These are phyloP conservation scores for Ampelocalamus luodianensis DNA, from an alignment of 176 grass and related monocot species.

Conservation along the genomic window DNA sequence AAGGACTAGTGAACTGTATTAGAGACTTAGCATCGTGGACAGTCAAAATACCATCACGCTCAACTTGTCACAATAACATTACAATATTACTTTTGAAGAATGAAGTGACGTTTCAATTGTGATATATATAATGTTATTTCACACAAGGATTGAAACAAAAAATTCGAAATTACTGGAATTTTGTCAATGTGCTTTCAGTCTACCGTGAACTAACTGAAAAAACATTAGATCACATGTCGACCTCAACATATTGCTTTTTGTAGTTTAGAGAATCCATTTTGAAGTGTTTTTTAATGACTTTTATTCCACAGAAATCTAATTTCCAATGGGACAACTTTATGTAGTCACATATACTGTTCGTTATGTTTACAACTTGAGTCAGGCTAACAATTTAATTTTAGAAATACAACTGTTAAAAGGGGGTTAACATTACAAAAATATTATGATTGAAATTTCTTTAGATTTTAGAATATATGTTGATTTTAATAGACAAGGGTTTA, in stretches of 20 bases:
- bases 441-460: neutral
- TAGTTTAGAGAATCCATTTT: neutral
- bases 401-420: neutral
- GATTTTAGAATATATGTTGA: neutral
- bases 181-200: too few relatives aligned
- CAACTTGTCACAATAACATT: neutral
- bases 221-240: neutral
- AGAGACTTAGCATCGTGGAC: neutral
- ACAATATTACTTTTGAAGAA: too few relatives aligned
- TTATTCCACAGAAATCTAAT: neutral
- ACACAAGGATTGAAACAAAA: neutral
- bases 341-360: too few relatives aligned
- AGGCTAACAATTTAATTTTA: too few relatives aligned
- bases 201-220: too few relatives aligned
- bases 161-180: neutral
- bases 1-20: neutral
- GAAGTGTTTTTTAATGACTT: neutral
- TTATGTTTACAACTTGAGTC: too few relatives aligned
- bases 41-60: neutral
- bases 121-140: too few relatives aligned
- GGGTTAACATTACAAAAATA: neutral
- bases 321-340: too few relatives aligned
- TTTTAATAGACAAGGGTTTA: neutral
- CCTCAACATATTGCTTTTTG: neutral
- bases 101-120: neutral